Percentiles rank a stretch among this genome's conserved stretches.
Evolutionary conservation across 306 rosid genomes (phyloP).

Genomic region (Delonix regia): DNA sequence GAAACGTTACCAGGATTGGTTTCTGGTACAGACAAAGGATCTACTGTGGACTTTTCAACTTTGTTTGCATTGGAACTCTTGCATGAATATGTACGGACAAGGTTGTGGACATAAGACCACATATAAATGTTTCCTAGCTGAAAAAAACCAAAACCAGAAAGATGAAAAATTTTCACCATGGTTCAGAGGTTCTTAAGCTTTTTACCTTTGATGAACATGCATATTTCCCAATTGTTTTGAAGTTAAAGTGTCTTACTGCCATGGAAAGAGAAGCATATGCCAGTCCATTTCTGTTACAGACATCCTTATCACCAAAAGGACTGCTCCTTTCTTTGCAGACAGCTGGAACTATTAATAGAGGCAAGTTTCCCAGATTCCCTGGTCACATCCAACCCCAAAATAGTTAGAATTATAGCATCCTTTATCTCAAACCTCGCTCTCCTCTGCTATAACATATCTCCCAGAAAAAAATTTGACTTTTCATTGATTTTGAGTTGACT

Average conservation of each 20-base stretch:
- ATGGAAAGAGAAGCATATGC: constrained; percentile 41
- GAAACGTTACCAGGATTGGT: constrained; percentile 18
- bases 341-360: constrained; percentile 41
- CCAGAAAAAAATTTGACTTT: neutral
- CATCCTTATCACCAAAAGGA: constrained; percentile 40
- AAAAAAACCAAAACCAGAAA: constrained; percentile 14
- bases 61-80: constrained; percentile 13
- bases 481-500: neutral
- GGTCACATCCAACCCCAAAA: neutral
- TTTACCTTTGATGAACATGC: neutral
- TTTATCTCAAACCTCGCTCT: neutral
- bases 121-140: constrained; percentile 40
- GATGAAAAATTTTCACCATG: neutral
- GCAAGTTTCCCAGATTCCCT: constrained; percentile 45
- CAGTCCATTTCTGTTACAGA: constrained; percentile 33
- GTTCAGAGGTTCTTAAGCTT: neutral
- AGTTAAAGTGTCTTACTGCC: constrained; percentile 39
- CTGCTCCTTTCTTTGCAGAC: constrained; percentile 32
- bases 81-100: constrained; percentile 41
- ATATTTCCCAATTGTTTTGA: neutral
- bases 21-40: constrained; percentile 6
- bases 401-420: neutral
- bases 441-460: neutral
- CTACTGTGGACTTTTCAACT: constrained; percentile 12
- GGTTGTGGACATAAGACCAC: constrained; percentile 45